Base-by-base conservation (phyloP, 164 flowering plant genomes). In the Vitis labrusca region DNA sequence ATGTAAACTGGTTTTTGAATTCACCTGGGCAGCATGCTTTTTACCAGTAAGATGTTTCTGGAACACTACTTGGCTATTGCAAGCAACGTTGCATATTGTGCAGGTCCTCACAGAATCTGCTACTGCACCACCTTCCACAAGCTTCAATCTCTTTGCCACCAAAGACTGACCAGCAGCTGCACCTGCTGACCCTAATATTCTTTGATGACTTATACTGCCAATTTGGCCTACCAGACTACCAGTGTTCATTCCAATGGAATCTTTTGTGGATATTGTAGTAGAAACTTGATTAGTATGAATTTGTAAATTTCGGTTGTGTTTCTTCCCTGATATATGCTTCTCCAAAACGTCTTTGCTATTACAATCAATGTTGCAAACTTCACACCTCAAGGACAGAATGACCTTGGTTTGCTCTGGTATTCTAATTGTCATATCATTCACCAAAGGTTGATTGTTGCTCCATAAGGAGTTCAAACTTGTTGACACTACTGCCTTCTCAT, bases 1-100 rank as follows among this genome's bases (percentile, higher is more conserved):
- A 47, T 30, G 12, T 12, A 62, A 60, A 50, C 12, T 14, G 16
- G 15, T 47, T 7, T 17, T 63, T 19, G 16, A 48, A 30, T 54
- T 67, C 54, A 75, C 79, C 82, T 75, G 76, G 10, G 71, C 47
- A 37, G 72, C 67, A 70, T 79, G 82, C 30, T 70, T 76, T 70
- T 69, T 75, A 44, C 77, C 82, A 63, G 69, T 57, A 48, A 73
- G 52, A 64, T 79, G 82, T 27, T 55, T 30, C 19, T 17, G 1
- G 19, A 69, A 73, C 37, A 59, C 66, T 27, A 72, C 74, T 61
- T 73, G 57, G 62, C 79, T 70, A 64, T 69, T 79, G 77, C 82
- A 79, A 6, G 50, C 63, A 69, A 73, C 70, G 61, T 70, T 75
- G 69, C 79, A 79, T 66, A 69, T 57, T 10, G 76, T 62, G 63